Conservation (phyloP, 257 asterid genomes). For the Gardenia jasminoides region DNA sequence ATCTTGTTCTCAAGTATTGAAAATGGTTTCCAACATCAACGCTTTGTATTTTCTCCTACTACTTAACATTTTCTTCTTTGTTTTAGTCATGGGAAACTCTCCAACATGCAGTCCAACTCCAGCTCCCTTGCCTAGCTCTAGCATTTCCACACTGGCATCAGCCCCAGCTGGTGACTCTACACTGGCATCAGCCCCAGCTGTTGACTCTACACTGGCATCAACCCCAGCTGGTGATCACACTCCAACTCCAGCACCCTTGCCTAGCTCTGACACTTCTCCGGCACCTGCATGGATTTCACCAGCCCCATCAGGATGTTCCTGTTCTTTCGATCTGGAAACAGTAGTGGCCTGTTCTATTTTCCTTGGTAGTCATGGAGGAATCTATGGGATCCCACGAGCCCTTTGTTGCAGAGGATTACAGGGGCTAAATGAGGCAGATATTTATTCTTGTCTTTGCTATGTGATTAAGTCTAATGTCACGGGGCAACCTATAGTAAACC, state of each 20-base stretch:
- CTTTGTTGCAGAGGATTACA: slow-evolving; percentile 7
- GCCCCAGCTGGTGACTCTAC: neutral
- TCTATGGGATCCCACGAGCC: neutral
- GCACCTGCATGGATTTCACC: no score
- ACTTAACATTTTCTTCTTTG: neutral
- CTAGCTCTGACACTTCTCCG: no score
- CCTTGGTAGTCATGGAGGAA: neutral
- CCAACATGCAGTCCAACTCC: neutral
- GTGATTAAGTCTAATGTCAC: neutral
- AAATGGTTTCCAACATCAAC: neutral
- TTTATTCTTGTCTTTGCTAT: neutral
- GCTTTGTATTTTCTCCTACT: neutral
- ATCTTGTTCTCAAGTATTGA: neutral
- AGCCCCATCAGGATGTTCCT: no score
- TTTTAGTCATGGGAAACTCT: neutral
- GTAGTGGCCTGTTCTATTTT: no score
- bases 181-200: neutral
- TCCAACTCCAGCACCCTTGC: neutral
- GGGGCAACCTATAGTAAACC: neutral
- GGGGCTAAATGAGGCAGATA: neutral
- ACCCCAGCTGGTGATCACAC: neutral
- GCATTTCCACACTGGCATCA: neutral
- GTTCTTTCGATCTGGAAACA: no score
- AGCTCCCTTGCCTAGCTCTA: neutral
- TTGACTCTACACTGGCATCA: no score